Base-by-base conservation (phyloP, 805 yeast species). In the Candida adriatica region DNA sequence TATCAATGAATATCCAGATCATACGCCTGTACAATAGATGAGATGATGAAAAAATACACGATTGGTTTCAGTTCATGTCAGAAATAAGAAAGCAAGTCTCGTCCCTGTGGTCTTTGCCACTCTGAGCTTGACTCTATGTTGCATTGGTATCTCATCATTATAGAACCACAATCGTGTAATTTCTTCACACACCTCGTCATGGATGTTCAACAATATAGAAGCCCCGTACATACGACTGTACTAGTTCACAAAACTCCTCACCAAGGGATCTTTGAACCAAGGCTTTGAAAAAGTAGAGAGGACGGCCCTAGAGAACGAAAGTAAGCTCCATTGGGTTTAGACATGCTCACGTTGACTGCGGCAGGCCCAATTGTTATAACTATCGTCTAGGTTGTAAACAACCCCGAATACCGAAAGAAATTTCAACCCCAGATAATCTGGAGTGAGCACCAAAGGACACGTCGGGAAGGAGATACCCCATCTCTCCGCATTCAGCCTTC, bases 41-140 rank as follows among this genome's bases (percentile, higher is more conserved):
- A n/a, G n/a, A n/a, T n/a, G n/a, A n/a, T n/a, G n/a, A n/a, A n/a
- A n/a, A n/a, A n/a, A n/a, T n/a, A n/a, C n/a, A n/a, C n/a, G n/a
- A 14, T 16, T 15, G 20, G 21, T 8, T 16, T 6, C 24, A n/a
- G 23, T 27, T 30, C 18, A 35, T n/a, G 28, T 43, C 50, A 46
- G 50, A 41, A 38, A 34, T 25, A 24, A 18, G 30, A 41, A 41
- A 68, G 83, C 83, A 77, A 73, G 58, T 76, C 83, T 79, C 87
- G 75, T 79, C 88, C 72, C 59, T 38, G 64, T 52, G 45, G 48
- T 45, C 19, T 23, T 42, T 31, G 35, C 51, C 57, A 66, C 79
- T 79, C 84, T 68, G 88, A 79, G 87, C 88, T 79, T 79, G 88
- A 79, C 88, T 79, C 88, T 78, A 78, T 77, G 83, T 76, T 74